phyloP scores from a whole-genome alignment of 305 asterid species.

The Rubia peregrina region DNA sequence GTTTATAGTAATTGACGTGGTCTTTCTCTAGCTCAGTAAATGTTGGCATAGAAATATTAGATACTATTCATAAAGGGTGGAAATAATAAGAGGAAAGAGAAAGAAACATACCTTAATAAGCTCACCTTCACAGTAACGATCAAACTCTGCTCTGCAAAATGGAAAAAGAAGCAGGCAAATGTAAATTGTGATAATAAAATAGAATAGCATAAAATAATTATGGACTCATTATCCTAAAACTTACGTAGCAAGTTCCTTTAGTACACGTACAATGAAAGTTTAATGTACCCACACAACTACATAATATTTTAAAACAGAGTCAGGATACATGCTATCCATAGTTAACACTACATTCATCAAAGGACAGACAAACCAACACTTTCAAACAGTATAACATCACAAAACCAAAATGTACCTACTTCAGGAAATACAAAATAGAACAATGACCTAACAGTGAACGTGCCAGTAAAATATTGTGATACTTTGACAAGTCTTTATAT shows the following conservation, averaged over 20 bases:
- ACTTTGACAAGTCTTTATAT: no score
- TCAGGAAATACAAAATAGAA: no score
- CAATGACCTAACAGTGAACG: no score
- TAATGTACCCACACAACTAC: no score
- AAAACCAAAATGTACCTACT: no score
- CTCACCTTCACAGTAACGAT: conserved; percentile 89
- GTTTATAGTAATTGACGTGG: no score
- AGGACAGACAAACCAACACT: no score
- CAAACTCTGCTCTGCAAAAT: conserved; percentile 83
- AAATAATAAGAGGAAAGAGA: neutral
- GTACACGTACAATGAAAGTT: conserved; percentile 43
- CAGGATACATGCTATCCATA: no score
- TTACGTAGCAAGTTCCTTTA: conserved; percentile 91
- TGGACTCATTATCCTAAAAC: conserved; percentile 8
- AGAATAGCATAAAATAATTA: neutral
- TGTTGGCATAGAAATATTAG: neutral
- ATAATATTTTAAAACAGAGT: no score
- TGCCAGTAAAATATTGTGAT: no score
- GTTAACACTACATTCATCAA: no score
- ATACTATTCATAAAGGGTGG: neutral
- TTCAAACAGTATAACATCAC: no score
- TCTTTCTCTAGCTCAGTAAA: neutral
- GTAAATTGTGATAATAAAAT: conserved; percentile 2
- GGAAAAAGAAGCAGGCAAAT: conserved; percentile 15
- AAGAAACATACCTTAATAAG: conserved; percentile 65